A percentile compares a stretch with the other conserved stretches of the same genome.
These are phyloP conservation scores for Nitzschia sp. DNA, from an alignment of 108 stramenopile species.

Conservation along the genomic window DNA sequence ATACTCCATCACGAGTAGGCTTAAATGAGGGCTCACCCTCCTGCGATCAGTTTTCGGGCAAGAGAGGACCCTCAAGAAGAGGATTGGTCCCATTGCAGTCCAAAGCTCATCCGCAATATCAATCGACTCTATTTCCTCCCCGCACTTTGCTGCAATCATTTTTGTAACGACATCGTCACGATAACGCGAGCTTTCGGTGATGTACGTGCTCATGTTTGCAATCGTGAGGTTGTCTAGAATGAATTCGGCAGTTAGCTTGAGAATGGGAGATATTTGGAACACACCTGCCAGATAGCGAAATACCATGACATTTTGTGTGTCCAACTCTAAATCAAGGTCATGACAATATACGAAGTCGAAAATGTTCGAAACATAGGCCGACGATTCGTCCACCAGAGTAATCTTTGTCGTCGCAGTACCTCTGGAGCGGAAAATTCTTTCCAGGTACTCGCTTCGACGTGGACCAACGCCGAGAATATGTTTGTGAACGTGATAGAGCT, in stretches of 20 bases:
- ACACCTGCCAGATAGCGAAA: conserved; percentile 24
- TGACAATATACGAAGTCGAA: conserved; percentile 37
- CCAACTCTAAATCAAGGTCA: conserved; percentile 15
- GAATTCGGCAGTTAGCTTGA: conserved; percentile 17
- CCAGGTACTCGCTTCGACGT: conserved; percentile 30
- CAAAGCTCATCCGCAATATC: conserved; percentile 9
- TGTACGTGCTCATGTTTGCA: conserved; percentile 28
- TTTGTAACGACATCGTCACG: conserved; percentile 19
- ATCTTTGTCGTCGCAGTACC: conserved; percentile 1
- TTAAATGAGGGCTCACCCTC: conserved; percentile 23
- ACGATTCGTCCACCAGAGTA: conserved; percentile 18
- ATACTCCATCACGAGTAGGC: conserved; percentile 35
- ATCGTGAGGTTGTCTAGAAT: conserved; percentile 35
- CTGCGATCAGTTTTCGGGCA: conserved; percentile 31
- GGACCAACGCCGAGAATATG: conserved; percentile 47
- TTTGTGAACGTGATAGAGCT: conserved; percentile 46
- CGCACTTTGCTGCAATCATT: conserved; percentile 20
- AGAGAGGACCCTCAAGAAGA: conserved; percentile 32
- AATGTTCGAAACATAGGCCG: conserved; percentile 12
- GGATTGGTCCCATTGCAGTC: conserved; percentile 31
- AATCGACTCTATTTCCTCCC: conserved; percentile 24
- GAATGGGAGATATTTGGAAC: conserved; percentile 26
- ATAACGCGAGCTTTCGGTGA: conserved; percentile 12
- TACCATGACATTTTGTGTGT: conserved; percentile 28
- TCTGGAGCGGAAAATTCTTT: conserved; percentile 19